These are phyloP conservation scores for Ophiocordyceps polyrhachis-furcata DNA, from an alignment of 2,329 filamentous ascomycete genomes.

Conservation along the genomic window DNA sequence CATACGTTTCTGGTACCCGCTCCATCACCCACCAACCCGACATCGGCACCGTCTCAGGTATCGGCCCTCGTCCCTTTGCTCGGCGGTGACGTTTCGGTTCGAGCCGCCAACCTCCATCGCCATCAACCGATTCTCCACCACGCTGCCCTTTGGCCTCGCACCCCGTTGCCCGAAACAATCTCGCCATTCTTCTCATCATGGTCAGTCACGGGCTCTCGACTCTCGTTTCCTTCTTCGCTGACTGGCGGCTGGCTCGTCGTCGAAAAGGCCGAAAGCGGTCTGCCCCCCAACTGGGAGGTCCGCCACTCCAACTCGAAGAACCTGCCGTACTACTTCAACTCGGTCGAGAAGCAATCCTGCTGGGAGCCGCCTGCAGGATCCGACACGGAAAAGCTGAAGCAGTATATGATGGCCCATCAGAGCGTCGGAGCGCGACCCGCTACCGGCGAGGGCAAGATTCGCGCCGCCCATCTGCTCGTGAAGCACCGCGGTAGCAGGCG, in stretches of 20 bases:
- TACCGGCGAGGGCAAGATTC: conserved; percentile 62
- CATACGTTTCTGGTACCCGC: background rate
- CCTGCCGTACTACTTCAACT: conserved; percentile 97
- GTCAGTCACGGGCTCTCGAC: too few species aligned
- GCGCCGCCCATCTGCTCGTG: conserved; percentile 78
- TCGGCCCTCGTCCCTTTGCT: background rate
- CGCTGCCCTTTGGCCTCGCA: too few species aligned
- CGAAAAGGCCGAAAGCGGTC: conserved; percentile 50
- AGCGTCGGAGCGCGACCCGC: conserved; percentile 30
- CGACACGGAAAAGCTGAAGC: conserved; percentile 81
- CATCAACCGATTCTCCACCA: too few species aligned
- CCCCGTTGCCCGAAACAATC: too few species aligned
- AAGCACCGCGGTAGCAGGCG: conserved; percentile 83
- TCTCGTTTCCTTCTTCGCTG: background rate
- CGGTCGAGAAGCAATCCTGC: conserved; percentile 65
- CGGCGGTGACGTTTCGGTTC: background rate
- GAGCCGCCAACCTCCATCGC: too few species aligned
- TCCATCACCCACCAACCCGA: background rate
- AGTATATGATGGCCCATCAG: conserved; percentile 83
- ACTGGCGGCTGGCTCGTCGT: too few species aligned
- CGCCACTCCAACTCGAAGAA: conserved; percentile 97
- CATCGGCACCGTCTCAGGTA: background rate
- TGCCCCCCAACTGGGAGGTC: conserved; percentile 82
- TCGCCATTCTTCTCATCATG: too few species aligned
- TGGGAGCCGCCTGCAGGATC: conserved; percentile 87